Percentiles rank a stretch among this genome's conserved stretches.
These are phyloP conservation scores for Nannizzia gypsea DNA, from an alignment of 2,329 filamentous ascomycete species.

Conservation along the genomic window DNA sequence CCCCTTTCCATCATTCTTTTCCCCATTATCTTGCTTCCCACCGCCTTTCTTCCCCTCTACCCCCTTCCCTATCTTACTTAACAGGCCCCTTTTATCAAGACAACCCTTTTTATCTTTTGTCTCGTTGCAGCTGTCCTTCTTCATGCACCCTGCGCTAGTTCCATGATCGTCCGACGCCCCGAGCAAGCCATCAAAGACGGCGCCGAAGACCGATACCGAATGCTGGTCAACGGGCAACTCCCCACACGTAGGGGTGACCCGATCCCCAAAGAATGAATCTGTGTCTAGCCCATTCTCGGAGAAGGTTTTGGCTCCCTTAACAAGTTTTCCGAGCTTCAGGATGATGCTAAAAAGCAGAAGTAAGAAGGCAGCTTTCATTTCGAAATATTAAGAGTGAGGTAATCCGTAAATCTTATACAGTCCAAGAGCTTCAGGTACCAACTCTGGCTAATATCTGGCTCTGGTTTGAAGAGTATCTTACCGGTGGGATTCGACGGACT, in stretches of 20 bases:
- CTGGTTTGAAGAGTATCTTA: neutral
- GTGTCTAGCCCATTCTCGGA: neutral
- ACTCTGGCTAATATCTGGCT: neutral
- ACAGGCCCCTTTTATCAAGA: too few relatives aligned
- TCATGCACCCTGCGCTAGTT: neutral
- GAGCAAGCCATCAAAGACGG: neutral
- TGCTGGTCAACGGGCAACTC: neutral
- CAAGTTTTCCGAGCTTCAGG: neutral
- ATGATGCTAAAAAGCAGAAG: neutral
- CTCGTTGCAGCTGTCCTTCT: neutral
- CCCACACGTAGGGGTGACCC: neutral
- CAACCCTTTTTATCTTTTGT: neutral
- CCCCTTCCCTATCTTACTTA: too few relatives aligned
- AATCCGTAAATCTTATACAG: neutral
- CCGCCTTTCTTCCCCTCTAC: too few relatives aligned
- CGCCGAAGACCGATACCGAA: neutral
- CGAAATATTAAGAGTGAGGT: neutral
- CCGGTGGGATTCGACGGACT: neutral
- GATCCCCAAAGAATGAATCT: neutral
- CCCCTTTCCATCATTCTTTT: neutral
- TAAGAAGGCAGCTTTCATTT: neutral
- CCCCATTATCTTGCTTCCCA: too few relatives aligned
- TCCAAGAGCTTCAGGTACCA: neutral
- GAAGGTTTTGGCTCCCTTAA: neutral
- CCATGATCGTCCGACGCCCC: neutral